Conservation (phyloP, 306 rosid genomes). For the Astragalus glycyphyllos region DNA sequence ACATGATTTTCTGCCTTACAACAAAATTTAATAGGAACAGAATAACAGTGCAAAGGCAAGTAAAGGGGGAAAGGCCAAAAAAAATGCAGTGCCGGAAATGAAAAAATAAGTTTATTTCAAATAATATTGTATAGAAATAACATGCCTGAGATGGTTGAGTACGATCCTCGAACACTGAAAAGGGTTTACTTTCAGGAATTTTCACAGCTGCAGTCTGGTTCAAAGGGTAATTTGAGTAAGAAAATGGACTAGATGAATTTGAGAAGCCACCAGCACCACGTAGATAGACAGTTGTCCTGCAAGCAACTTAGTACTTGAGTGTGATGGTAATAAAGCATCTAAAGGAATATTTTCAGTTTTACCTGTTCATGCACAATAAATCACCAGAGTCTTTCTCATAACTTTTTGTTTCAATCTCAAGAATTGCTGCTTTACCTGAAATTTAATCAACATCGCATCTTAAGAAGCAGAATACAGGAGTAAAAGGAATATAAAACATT, state of each 20-base stretch:
- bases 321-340: conserved; percentile 36
- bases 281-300: conserved; percentile 72
- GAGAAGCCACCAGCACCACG: conserved; percentile 99
- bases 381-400: conserved; percentile 78
- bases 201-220: conserved; percentile 58
- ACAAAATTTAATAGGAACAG: conserved; percentile 23
- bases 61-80: background rate
- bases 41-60: conserved; percentile 13
- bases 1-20: background rate
- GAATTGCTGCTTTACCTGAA: conserved; percentile 93
- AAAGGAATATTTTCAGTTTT: conserved; percentile 38
- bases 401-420: conserved; percentile 93
- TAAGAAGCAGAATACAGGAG: conserved; percentile 23
- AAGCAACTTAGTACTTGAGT: conserved; percentile 45
- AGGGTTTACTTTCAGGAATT: conserved; percentile 78
- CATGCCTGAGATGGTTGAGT: conserved; percentile 88
- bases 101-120: conserved; percentile 29
- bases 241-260: conserved; percentile 72
- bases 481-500: background rate
- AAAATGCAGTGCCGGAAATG: background rate
- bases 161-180: conserved; percentile 70
- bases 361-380: conserved; percentile 91
- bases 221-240: conserved; percentile 74
- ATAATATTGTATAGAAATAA: conserved; percentile 33
- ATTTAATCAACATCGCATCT: conserved; percentile 33